phyloP scores from a whole-genome alignment of 2,329 filamentous ascomycete species.

The Teratosphaeria pseudoeucalypti region DNA sequence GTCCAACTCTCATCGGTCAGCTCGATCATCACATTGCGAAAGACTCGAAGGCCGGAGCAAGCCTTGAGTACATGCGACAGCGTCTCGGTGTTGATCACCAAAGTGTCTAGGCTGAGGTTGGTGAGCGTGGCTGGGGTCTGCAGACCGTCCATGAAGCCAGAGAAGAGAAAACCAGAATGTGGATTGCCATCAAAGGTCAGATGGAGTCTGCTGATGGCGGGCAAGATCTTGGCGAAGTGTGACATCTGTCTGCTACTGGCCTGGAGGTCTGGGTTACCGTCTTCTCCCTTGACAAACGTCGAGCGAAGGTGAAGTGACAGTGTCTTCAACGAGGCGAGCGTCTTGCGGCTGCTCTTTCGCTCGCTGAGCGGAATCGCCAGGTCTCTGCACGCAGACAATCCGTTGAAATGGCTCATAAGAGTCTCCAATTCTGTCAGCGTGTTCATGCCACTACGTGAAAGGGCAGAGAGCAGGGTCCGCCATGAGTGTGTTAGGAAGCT shows the following conservation, averaged over 20 bases:
- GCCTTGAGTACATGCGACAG: not conserved
- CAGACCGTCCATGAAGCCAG: not conserved
- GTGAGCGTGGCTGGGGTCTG: not conserved
- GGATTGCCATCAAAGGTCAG: not conserved
- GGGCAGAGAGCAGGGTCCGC: not conserved
- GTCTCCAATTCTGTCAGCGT: not conserved
- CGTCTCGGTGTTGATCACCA: not conserved
- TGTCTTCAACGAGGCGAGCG: not conserved
- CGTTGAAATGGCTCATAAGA: not conserved
- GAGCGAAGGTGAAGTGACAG: not conserved
- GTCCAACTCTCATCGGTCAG: conserved; percentile 15
- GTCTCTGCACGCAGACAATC: not conserved
- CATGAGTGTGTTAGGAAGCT: conserved; percentile 2
- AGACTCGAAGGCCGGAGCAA: not conserved
- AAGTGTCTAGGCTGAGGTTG: not conserved
- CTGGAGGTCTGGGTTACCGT: not conserved
- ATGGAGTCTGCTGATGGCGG: not conserved
- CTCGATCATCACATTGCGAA: conserved; percentile 5
- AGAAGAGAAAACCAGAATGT: not conserved
- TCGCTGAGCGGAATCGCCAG: not conserved
- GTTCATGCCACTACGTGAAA: not conserved
- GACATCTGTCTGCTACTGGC: not conserved
- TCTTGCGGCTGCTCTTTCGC: not conserved
- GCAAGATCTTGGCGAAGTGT: not conserved
- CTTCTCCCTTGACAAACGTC: not conserved